Conservation (phyloP, 129 eudicot genomes). For the Heracleum sosnowskyi region DNA sequence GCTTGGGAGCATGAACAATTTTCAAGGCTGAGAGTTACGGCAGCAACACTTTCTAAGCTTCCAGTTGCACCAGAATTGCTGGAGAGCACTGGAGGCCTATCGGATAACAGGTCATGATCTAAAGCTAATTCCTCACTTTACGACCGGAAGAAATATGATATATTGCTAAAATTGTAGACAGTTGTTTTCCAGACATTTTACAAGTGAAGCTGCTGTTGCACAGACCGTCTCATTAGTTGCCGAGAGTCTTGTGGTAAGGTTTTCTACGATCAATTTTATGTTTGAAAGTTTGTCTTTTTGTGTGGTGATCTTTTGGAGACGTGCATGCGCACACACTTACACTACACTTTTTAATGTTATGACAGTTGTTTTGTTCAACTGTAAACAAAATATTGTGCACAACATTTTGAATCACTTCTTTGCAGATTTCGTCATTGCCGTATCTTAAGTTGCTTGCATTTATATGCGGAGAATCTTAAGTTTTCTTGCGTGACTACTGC, state of each 20-base stretch:
- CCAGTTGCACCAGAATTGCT: constrained; percentile 72
- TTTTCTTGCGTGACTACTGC: neutral
- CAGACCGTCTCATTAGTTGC: constrained; percentile 74
- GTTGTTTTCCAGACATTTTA: constrained; percentile 39
- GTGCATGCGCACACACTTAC: neutral
- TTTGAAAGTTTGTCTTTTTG: neutral
- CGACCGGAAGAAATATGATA: neutral
- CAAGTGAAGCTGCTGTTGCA: constrained; percentile 54
- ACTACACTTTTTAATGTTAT: neutral
- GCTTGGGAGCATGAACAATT: constrained; percentile 99
- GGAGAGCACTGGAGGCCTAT: constrained; percentile 65
- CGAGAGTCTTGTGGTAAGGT: constrained; percentile 83
- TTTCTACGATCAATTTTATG: neutral
- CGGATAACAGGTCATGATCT: constrained; percentile 59
- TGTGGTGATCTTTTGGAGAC: neutral
- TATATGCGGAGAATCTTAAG: neutral
- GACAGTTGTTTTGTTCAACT: neutral
- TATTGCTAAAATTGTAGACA: constrained; percentile 7
- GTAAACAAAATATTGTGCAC: too few relatives aligned
- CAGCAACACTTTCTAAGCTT: constrained; percentile 79
- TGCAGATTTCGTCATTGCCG: neutral
- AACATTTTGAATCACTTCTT: neutral
- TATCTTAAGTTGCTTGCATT: neutral
- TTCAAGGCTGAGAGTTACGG: constrained; percentile 91
- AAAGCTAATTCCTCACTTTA: constrained; percentile 8